Percentiles rank a stretch among this genome's conserved stretches.
These are phyloP conservation scores for Penicillium angulare DNA, from an alignment of 495 filamentous ascomycete genomes.

Conservation along the genomic window DNA sequence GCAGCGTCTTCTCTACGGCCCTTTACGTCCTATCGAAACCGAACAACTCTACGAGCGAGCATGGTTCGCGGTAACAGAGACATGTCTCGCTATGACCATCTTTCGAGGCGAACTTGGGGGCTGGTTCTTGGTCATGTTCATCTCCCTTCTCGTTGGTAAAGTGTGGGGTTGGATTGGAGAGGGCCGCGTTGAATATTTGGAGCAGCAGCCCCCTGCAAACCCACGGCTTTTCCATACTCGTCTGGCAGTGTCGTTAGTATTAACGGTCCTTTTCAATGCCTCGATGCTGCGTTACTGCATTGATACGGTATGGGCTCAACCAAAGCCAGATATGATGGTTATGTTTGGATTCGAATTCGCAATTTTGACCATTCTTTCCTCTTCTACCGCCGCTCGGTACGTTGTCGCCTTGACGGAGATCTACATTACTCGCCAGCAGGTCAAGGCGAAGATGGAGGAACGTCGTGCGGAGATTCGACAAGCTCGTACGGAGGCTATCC, in stretches of 20 bases:
- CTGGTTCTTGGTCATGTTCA: slow-evolving; percentile 95
- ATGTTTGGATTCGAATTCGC: slow-evolving; percentile 99
- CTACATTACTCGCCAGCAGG: slow-evolving; percentile 68
- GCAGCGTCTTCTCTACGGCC: slow-evolving; percentile 87
- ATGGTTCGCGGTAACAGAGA: slow-evolving; percentile 97
- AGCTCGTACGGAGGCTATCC: slow-evolving; percentile 54
- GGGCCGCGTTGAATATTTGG: slow-evolving; percentile 87
- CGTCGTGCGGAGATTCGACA: slow-evolving; percentile 64
- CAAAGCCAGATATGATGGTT: slow-evolving; percentile 97
- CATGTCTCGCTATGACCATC: slow-evolving; percentile 97
- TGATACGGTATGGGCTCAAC: slow-evolving; percentile 75
- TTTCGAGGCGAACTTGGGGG: slow-evolving; percentile 92
- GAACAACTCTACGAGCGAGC: slow-evolving; percentile 96
- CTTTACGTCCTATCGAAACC: slow-evolving; percentile 86
- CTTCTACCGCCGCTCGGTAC: slow-evolving; percentile 77
- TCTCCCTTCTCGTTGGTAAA: slow-evolving; percentile 85
- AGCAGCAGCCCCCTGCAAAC: slow-evolving; percentile 92
- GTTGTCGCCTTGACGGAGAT: slow-evolving; percentile 75
- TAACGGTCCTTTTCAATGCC: slow-evolving; percentile 73
- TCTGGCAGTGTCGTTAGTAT: slow-evolving; percentile 70
- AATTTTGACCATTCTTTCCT: slow-evolving; percentile 73
- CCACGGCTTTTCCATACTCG: slow-evolving; percentile 86
- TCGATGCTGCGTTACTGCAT: slow-evolving; percentile 78
- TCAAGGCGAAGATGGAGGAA: slow-evolving; percentile 60
- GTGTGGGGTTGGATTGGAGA: slow-evolving; percentile 99